phyloP scores from a whole-genome alignment of 2,329 filamentous ascomycete species.

The Graphilbum ipis-grandicollis region DNA sequence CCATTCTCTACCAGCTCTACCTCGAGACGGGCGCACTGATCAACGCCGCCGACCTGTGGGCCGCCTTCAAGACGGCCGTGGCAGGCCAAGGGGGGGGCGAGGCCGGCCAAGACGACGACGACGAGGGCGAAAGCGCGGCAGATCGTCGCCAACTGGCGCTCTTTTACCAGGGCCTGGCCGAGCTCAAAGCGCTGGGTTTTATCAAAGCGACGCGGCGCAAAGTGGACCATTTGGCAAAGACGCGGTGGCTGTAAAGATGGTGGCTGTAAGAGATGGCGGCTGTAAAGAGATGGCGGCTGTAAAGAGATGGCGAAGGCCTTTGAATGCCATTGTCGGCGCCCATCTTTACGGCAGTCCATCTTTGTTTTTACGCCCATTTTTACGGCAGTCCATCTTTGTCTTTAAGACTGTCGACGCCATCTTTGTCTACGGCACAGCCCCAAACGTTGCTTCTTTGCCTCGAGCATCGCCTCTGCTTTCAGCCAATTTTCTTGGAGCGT shows the following conservation, averaged over 20 bases:
- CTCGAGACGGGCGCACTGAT: slow-evolving; percentile 60
- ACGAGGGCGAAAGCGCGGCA: slow-evolving; percentile 24
- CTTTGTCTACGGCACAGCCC: too few species aligned
- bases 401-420: background rate
- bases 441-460: too few species aligned
- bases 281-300: too few species aligned
- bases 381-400: background rate
- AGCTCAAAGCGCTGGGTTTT: slow-evolving; percentile 72
- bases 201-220: slow-evolving; percentile 84
- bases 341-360: too few species aligned
- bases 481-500: too few species aligned
- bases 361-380: too few species aligned
- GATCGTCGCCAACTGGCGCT: slow-evolving; percentile 47
- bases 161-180: slow-evolving; percentile 75
- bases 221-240: slow-evolving; percentile 77
- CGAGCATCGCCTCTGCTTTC: too few species aligned
- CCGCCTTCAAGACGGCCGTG: slow-evolving; percentile 52
- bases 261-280: too few species aligned
- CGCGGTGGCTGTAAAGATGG: slow-evolving; percentile 75
- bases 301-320: too few species aligned
- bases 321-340: background rate
- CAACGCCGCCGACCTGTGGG: slow-evolving; percentile 67
- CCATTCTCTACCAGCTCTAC: slow-evolving; percentile 64
- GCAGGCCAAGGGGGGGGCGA: slow-evolving; percentile 19
- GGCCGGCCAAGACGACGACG: slow-evolving; percentile 22